Percentiles rank a stretch among this genome's conserved stretches.
phyloP scores from a whole-genome alignment of 352 stramenopile species.

The Halophytophthora polymorphica region DNA sequence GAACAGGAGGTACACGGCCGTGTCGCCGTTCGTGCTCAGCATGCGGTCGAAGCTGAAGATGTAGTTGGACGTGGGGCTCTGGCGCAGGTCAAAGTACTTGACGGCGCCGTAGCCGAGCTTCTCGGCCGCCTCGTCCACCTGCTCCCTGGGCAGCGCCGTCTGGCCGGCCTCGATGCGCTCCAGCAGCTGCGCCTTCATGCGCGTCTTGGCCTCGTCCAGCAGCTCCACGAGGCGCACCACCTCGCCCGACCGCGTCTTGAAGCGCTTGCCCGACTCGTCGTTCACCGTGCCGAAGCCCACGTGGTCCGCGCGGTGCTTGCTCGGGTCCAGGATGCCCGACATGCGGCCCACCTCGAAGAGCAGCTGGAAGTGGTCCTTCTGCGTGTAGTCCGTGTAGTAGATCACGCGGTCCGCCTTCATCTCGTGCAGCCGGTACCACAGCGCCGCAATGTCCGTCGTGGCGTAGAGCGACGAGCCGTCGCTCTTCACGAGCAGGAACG shows the following conservation, averaged over 20 bases:
- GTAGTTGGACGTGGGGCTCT: slow-evolving; percentile 98
- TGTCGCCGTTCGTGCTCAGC: slow-evolving; percentile 99
- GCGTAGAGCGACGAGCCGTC: slow-evolving; percentile 85
- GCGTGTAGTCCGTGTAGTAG: slow-evolving; percentile 88
- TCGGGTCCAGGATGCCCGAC: slow-evolving; percentile 72
- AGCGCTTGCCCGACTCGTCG: slow-evolving; percentile 89
- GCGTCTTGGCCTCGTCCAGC: slow-evolving; percentile 95
- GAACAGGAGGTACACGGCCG: slow-evolving; percentile 99
- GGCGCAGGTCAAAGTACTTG: slow-evolving; percentile 99
- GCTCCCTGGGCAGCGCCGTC: slow-evolving; percentile 81
- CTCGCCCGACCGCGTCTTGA: slow-evolving; percentile 98
- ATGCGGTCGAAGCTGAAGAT: slow-evolving; percentile 99
- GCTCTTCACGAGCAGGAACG: slow-evolving; percentile 84
- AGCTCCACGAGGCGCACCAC: slow-evolving; percentile 99
- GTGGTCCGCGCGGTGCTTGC: slow-evolving; percentile 83
- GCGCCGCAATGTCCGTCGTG: slow-evolving; percentile 82
- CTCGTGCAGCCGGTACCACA: slow-evolving; percentile 85
- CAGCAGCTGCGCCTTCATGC: slow-evolving; percentile 93
- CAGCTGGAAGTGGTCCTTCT: slow-evolving; percentile 86
- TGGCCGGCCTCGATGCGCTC: slow-evolving; percentile 92
- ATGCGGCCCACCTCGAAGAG: slow-evolving; percentile 81
- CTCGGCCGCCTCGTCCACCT: slow-evolving; percentile 92
- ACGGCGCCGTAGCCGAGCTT: slow-evolving; percentile 98
- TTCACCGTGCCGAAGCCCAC: slow-evolving; percentile 87
- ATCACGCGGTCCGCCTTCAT: slow-evolving; percentile 80